phyloP scores from a whole-genome alignment of 768 basidiomycete genomes.

The Naematelia aurantialba region DNA sequence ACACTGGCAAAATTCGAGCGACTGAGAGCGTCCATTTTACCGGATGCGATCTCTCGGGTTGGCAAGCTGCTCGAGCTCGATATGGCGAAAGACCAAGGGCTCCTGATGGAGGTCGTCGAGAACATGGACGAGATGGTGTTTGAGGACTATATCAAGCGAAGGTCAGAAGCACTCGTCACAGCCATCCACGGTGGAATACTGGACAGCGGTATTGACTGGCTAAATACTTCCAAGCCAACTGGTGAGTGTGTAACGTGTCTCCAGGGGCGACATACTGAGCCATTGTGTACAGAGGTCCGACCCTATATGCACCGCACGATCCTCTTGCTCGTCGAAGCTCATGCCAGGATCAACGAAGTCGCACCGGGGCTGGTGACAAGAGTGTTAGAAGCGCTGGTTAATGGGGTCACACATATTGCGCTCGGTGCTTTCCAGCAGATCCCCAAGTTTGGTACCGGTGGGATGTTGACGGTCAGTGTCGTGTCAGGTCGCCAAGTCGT shows the following conservation, averaged over 20 bases:
- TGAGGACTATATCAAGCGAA: slow-evolving; percentile 78
- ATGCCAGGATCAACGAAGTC: slow-evolving; percentile 79
- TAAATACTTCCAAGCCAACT: slow-evolving; percentile 83
- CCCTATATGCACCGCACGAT: slow-evolving; percentile 88
- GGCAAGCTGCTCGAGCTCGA: slow-evolving; percentile 70
- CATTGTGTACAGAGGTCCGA: slow-evolving; percentile 65
- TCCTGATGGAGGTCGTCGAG: slow-evolving; percentile 69
- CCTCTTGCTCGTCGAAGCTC: slow-evolving; percentile 82
- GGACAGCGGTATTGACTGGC: slow-evolving; percentile 83
- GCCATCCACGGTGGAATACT: slow-evolving; percentile 78
- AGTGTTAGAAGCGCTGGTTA: slow-evolving; percentile 73
- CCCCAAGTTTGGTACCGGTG: slow-evolving; percentile 91
- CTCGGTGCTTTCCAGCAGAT: slow-evolving; percentile 82
- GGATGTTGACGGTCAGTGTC: slow-evolving; percentile 82
- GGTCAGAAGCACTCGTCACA: slow-evolving; percentile 63
- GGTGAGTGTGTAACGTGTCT: slow-evolving; percentile 55
- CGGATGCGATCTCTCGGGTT: slow-evolving; percentile 73
- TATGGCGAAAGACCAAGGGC: slow-evolving; percentile 70
- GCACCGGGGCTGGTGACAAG: slow-evolving; percentile 77
- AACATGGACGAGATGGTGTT: slow-evolving; percentile 87
- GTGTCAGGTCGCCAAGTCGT: not conserved
- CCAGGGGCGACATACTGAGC: not conserved
- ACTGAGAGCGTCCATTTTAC: slow-evolving; percentile 66
- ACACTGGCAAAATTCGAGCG: slow-evolving; percentile 85
- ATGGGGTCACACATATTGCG: slow-evolving; percentile 77